Base-by-base conservation (phyloP, 2,329 filamentous ascomycete species). In the Tolypocladium album region DNA sequence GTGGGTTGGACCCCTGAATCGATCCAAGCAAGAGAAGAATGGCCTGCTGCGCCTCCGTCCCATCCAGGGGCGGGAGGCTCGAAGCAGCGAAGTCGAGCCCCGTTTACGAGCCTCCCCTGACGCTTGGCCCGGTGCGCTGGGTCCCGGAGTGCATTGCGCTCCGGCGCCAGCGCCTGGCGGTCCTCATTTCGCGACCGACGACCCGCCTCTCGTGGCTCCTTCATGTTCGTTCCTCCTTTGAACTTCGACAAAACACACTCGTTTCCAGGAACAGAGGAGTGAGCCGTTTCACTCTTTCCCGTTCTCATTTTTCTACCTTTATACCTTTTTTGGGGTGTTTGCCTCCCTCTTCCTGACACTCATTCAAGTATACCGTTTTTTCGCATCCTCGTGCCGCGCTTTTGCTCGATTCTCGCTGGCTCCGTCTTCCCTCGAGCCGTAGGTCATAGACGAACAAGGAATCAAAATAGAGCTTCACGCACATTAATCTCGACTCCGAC, bases 261-360 rank as follows among this genome's bases (percentile, higher is more conserved):
- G 50, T 53, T 53, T 36, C 50, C 20, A 17, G 50, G 50, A 53
- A 36, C 12, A 53, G 50, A 53, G 50, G 9, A 9, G 50, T 13
- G 50, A 34, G 11, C n/a, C 17, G 27, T n/a, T n/a, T n/a, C 31
- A 13, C 31, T n/a, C 17, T 36, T 53, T 12, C 50, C 50, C 22
- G 4, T 36, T 31, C 34, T 47, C 38, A 36, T 52, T 59, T 60
- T 60, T 58, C 3, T 17, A 31, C 27, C 34, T 36, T 36, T 36
- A 36, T 36, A 13, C 13, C 20, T 53, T n/a, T n/a, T 53, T 36
- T 31, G n/a, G 31, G 47, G 20, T 36, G 9, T 36, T 36, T 55
- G 40, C 58, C 59, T 40, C 42, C 53, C 60, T 57, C 47, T 62
- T 62, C 42, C 58, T 47, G 60, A 61, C 60, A 57, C 61, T 63